A percentile compares a stretch with the other conserved stretches of the same genome.
phyloP scores from a whole-genome alignment of 2,329 filamentous ascomycete genomes.

The Aureobasidium melanogenum region DNA sequence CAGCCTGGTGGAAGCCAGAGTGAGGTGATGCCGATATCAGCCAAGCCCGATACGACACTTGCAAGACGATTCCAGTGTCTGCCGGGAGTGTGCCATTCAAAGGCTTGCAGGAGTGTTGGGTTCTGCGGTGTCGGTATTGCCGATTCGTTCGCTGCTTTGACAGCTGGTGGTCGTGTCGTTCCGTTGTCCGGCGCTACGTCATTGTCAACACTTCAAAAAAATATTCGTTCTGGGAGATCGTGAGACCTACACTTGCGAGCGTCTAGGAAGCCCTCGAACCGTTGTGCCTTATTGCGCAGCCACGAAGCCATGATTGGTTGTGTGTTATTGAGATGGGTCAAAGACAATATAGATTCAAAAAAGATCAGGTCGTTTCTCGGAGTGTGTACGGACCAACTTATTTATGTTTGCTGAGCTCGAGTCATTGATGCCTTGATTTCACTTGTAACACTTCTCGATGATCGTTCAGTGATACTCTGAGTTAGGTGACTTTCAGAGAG shows the following conservation, averaged over 20 bases:
- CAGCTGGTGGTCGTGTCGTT: neutral
- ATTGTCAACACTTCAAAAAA: neutral
- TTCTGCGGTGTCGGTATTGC: constrained; percentile 28
- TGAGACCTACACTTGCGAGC: neutral
- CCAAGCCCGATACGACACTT: constrained; percentile 20
- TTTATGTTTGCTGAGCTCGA: constrained; percentile 9
- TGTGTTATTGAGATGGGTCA: neutral
- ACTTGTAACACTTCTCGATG: neutral
- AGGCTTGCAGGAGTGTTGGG: constrained; percentile 55
- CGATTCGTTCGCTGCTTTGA: neutral
- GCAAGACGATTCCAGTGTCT: constrained; percentile 26
- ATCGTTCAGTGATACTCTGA: neutral
- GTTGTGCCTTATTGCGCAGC: neutral
- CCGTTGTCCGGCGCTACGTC: neutral
- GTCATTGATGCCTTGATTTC: constrained; percentile 1
- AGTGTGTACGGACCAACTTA: constrained; percentile 1
- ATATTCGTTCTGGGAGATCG: neutral
- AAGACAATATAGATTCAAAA: neutral
- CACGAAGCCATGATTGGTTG: constrained; percentile 3
- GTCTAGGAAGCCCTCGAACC: constrained; percentile 2
- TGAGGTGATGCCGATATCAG: constrained; percentile 49
- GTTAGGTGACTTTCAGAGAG: neutral
- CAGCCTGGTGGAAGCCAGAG: constrained; percentile 64
- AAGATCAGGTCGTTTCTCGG: neutral
- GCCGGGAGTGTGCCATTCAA: constrained; percentile 62